Evolutionary conservation across 2,329 filamentous ascomycete species (phyloP).

Genomic region (Colletotrichum kahawae): DNA sequence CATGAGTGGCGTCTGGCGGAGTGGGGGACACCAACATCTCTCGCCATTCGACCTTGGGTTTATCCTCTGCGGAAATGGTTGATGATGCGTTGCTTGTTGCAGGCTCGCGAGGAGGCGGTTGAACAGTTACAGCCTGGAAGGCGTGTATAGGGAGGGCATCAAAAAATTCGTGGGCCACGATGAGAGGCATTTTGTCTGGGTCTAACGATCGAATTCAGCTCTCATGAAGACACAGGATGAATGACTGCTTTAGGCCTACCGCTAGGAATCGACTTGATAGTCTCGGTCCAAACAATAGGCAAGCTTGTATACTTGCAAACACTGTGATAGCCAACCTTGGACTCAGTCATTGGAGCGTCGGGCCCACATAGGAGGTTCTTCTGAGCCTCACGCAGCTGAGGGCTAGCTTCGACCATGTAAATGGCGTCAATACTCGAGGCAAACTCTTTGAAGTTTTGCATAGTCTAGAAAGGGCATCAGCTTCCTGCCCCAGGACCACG

Average conservation of each 20-base stretch:
- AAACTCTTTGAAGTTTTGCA: slow-evolving; percentile 82
- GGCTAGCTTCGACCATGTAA: slow-evolving; percentile 94
- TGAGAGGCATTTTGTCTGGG: slow-evolving; percentile 80
- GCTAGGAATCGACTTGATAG: slow-evolving; percentile 80
- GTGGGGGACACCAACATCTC: slow-evolving; percentile 80
- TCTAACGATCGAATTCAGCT: slow-evolving; percentile 41
- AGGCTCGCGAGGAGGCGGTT: slow-evolving; percentile 22
- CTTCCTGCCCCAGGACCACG: neutral
- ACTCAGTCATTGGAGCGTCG: slow-evolving; percentile 70
- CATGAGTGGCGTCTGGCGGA: slow-evolving; percentile 58
- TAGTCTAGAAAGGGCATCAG: slow-evolving; percentile 61
- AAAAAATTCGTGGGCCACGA: slow-evolving; percentile 98
- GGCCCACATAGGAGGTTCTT: slow-evolving; percentile 81
- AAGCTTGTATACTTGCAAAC: slow-evolving; percentile 75
- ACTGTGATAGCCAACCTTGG: slow-evolving; percentile 75
- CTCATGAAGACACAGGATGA: neutral
- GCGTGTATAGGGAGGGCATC: slow-evolving; percentile 96
- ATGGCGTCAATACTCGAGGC: slow-evolving; percentile 80
- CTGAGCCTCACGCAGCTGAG: slow-evolving; percentile 77
- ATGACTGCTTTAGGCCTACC: slow-evolving; percentile 45
- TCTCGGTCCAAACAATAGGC: slow-evolving; percentile 89
- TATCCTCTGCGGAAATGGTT: slow-evolving; percentile 42
- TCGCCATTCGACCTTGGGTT: slow-evolving; percentile 69
- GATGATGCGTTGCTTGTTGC: slow-evolving; percentile 32
- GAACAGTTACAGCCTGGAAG: slow-evolving; percentile 75